Percentiles rank a stretch among this genome's conserved stretches.
phyloP scores from a whole-genome alignment of 352 stramenopile genomes.

The Globisporangium okanoganense region DNA sequence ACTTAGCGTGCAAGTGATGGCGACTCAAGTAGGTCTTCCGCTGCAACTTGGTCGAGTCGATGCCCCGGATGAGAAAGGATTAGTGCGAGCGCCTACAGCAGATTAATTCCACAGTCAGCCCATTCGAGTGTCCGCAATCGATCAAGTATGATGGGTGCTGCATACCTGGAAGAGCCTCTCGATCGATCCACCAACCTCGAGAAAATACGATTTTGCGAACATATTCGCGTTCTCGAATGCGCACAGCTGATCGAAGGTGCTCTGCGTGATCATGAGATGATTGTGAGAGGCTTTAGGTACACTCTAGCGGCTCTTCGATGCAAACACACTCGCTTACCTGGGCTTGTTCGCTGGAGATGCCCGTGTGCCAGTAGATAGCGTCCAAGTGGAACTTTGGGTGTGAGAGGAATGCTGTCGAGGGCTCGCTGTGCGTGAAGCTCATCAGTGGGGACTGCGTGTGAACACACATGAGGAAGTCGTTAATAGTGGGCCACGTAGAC shows the following conservation, averaged over 20 bases:
- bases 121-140: slow-evolving; percentile 1
- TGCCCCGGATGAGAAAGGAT: slow-evolving; percentile 46
- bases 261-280: neutral
- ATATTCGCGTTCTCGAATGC: slow-evolving; percentile 39
- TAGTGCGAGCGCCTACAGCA: slow-evolving; percentile 33
- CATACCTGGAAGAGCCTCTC: slow-evolving; percentile 58
- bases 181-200: slow-evolving; percentile 39
- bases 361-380: slow-evolving; percentile 46
- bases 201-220: slow-evolving; percentile 44
- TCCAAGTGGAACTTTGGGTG: slow-evolving; percentile 34
- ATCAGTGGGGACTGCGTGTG: slow-evolving; percentile 17
- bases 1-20: slow-evolving; percentile 4
- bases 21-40: slow-evolving; percentile 36
- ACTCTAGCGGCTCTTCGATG: no score
- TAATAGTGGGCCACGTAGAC: neutral
- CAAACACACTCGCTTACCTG: slow-evolving; percentile 19
- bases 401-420: slow-evolving; percentile 23
- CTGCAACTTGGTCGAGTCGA: slow-evolving; percentile 40
- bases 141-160: slow-evolving; percentile 7
- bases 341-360: slow-evolving; percentile 25
- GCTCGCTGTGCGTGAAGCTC: slow-evolving; percentile 10
- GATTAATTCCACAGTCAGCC: neutral
- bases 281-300: no score
- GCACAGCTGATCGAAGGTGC: slow-evolving; percentile 44
- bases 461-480: neutral